Base-by-base conservation (phyloP, 1,139 yeast genomes). In the Candida tetrigidarum region DNA sequence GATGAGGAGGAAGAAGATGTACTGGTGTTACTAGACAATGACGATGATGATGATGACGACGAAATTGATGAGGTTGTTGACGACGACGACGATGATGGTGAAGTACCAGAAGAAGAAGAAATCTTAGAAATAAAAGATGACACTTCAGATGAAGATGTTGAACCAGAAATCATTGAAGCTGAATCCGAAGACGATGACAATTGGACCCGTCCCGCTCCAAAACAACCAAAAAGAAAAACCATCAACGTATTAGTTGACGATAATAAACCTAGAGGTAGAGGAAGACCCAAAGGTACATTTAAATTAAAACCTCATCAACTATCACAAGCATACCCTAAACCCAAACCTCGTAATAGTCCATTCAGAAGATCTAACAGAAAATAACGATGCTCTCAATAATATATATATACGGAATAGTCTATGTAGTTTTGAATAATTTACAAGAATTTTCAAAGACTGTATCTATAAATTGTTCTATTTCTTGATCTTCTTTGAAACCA, bases 401-500 rank as follows among this genome's bases (percentile, higher is more conserved):
- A 29, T 29, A 15, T 10, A 29, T 16, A 29, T 14, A 27, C 15
- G 12, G 9, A n/a, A 4, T 28, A 23, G 12, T 32, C 33, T 16
- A 37, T 14, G 33, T 10, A 8, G 41, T 56, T 37, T 66, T 71
- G 55, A 88, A 91, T 42, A 92, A 62, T 27, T 64, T 62, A 52
- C 81, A 71, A 5, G 90, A 74, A 56, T 86, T 92, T 16, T 70
- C 57, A 76, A 85, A 92, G 16, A 89, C 84, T 6, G 67, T 60
- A 35, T 83, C 84, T 15, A 84, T 71, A 18, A 93, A 75, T 4
- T 69, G 65, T 41, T 78, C 74, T 8, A 84, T 68, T 3, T 81
- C 71, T 6, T 74, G 53, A 0, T 71, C 76, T 30, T 76, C 74
- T 6, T 56, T 56, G 10, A 66, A 51, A 2, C 60, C 66, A 45